These are phyloP conservation scores for Pachysandra terminalis DNA, from an alignment of 164 flowering plant species.

Conservation along the genomic window DNA sequence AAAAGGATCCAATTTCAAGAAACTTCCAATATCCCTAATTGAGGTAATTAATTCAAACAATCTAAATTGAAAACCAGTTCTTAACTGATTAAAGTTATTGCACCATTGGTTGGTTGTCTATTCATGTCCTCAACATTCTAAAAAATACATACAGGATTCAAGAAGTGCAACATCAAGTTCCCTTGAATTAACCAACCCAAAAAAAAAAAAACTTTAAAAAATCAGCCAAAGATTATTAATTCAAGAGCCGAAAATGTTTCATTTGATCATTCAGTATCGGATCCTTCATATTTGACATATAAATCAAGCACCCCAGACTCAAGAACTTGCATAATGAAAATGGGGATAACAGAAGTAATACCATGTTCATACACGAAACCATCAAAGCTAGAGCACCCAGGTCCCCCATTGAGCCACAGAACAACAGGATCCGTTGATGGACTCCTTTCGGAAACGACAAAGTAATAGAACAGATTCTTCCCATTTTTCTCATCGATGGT, in stretches of 20 bases:
- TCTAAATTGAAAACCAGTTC: too few species aligned
- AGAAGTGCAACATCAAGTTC: too few species aligned
- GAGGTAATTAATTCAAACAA: not conserved
- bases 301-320: not conserved
- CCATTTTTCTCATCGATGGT: constrained; percentile 55
- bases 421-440: constrained; percentile 81
- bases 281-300: not conserved
- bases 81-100: too few species aligned
- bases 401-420: constrained; percentile 98
- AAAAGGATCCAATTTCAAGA: not conserved
- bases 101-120: too few species aligned
- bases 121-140: not conserved
- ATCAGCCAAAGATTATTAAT: too few species aligned
- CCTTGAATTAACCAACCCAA: not conserved
- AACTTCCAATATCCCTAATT: not conserved
- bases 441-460: constrained; percentile 70
- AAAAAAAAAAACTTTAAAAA: too few species aligned
- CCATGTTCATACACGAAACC: constrained; percentile 96
- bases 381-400: constrained; percentile 97
- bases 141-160: not conserved
- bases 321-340: not conserved
- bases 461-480: constrained; percentile 75
- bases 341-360: constrained; percentile 11
- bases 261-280: not conserved
- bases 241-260: too few species aligned